Percentiles rank a stretch among this genome's conserved stretches.
These are phyloP conservation scores for Cercospora beticola DNA, from an alignment of 2,329 filamentous ascomycete species.

Conservation along the genomic window DNA sequence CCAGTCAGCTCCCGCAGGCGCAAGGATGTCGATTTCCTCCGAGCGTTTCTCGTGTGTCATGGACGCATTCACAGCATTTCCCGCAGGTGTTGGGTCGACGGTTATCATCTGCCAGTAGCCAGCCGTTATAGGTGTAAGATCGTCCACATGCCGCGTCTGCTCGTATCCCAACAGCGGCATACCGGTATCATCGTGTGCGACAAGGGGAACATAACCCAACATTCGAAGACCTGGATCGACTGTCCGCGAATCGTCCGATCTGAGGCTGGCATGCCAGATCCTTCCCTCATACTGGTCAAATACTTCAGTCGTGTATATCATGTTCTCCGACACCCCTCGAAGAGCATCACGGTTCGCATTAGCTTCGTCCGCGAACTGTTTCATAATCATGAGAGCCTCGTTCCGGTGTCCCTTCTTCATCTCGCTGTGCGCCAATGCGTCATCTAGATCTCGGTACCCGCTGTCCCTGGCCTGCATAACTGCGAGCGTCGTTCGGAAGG, in stretches of 20 bases:
- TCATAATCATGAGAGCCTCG: background rate
- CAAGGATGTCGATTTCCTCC: background rate
- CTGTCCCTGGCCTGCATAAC: background rate
- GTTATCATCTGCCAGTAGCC: background rate
- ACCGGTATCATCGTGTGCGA: background rate
- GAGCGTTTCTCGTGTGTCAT: background rate
- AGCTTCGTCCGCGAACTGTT: background rate
- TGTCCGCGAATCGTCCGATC: background rate
- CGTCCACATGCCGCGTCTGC: background rate
- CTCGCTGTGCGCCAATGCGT: background rate
- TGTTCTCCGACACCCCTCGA: background rate
- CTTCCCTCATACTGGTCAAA: background rate
- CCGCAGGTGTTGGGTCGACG: background rate
- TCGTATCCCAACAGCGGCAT: constrained; percentile 1
- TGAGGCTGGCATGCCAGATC: constrained; percentile 1
- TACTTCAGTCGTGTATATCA: constrained; percentile 4
- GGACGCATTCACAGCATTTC: background rate
- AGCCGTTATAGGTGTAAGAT: background rate
- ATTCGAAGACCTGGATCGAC: background rate
- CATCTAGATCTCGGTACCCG: background rate
- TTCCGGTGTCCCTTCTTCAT: background rate
- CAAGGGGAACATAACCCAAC: background rate
- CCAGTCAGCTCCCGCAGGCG: background rate
- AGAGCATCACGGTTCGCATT: background rate
- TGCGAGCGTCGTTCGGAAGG: background rate